Conservation (phyloP, 106 monocot species). For the Acanthochlamys bracteata region DNA sequence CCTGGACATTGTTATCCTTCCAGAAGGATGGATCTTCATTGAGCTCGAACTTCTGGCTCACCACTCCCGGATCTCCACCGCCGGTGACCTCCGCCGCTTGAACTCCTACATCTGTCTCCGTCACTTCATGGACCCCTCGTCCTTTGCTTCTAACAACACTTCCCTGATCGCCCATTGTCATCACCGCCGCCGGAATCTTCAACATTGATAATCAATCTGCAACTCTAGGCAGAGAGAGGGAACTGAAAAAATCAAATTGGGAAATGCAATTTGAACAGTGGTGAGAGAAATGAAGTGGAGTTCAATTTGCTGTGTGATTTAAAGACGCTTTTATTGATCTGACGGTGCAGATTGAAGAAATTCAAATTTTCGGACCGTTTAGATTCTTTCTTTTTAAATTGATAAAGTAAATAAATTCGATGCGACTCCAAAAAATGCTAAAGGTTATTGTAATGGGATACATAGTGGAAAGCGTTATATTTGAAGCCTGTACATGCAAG, state of each 20-base stretch:
- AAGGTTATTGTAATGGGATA: too few relatives aligned
- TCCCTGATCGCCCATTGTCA: background rate
- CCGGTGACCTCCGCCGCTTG: background rate
- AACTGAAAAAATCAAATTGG: too few relatives aligned
- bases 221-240: too few relatives aligned
- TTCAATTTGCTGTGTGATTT: background rate
- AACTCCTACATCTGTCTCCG: too few relatives aligned
- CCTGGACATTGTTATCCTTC: conserved; percentile 92
- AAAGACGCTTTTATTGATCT: conserved; percentile 1
- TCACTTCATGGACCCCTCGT: conserved; percentile 4
- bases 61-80: background rate
- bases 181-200: too few relatives aligned
- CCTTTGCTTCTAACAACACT: conserved; percentile 19
- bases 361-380: conserved; percentile 56
- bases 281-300: conserved; percentile 1
- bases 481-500: too few relatives aligned
- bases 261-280: background rate
- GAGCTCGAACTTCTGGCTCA: conserved; percentile 42
- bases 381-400: too few relatives aligned
- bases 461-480: too few relatives aligned
- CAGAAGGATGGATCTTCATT: conserved; percentile 82
- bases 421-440: too few relatives aligned
- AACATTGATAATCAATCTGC: too few relatives aligned
- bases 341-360: conserved; percentile 15
- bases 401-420: too few relatives aligned